These are phyloP conservation scores for Glaciozyma martinii DNA, from an alignment of 768 basidiomycete species.

Conservation along the genomic window DNA sequence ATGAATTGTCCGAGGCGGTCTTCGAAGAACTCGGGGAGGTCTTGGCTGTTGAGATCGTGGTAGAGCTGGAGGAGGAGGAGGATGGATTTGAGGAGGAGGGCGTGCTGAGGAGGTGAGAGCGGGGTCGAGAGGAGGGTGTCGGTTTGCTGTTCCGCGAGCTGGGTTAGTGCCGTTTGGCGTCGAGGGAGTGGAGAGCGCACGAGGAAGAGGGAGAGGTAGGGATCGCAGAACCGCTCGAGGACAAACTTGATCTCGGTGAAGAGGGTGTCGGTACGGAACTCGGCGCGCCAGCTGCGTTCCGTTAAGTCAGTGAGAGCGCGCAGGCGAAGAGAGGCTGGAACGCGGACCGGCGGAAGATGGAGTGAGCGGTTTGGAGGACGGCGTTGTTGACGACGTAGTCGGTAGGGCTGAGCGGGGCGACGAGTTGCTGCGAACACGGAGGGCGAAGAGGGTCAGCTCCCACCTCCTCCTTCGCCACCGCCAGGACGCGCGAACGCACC, in stretches of 20 bases:
- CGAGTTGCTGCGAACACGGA: conserved; percentile 61
- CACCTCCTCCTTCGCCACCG: background rate
- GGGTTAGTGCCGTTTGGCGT: background rate
- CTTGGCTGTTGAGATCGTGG: conserved; percentile 89
- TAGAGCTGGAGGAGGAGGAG: conserved; percentile 74
- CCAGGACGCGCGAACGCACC: conserved; percentile 49
- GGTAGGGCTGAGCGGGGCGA: conserved; percentile 64
- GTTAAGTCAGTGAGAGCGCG: background rate
- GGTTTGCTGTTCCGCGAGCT: conserved; percentile 38
- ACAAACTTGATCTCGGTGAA: conserved; percentile 89
- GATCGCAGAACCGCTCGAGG: conserved; percentile 66
- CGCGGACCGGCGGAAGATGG: conserved; percentile 64
- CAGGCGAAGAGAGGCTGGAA: background rate
- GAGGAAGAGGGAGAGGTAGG: conserved; percentile 73
- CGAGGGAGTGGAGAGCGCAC: conserved; percentile 41
- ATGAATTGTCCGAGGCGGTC: conserved; percentile 80
- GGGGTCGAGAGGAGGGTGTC: conserved; percentile 42
- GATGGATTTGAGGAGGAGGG: conserved; percentile 60
- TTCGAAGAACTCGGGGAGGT: conserved; percentile 88
- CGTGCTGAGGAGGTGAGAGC: conserved; percentile 38
- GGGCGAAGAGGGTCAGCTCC: background rate
- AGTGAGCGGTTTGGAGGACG: conserved; percentile 88
- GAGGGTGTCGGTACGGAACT: conserved; percentile 74
- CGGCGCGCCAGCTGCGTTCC: conserved; percentile 68
- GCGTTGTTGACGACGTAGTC: conserved; percentile 81